These are phyloP conservation scores for Cymodocea nodosa DNA, from an alignment of 116 monocot genomes.

Conservation along the genomic window DNA sequence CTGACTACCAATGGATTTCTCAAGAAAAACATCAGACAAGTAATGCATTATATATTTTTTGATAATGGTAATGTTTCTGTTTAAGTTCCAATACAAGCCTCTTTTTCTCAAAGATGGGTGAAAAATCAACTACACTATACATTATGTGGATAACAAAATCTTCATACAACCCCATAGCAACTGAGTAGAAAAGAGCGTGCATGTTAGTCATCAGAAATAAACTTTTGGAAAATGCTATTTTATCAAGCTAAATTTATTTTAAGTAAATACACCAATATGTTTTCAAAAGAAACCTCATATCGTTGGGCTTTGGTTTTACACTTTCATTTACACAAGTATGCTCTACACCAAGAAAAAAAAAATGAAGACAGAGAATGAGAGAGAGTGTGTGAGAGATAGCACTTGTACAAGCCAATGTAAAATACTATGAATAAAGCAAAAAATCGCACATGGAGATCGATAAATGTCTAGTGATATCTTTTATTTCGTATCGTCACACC, in stretches of 20 bases:
- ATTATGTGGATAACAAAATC: too few species aligned
- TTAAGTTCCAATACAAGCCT: too few species aligned
- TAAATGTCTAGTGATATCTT: slow-evolving; percentile 28
- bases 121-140: too few species aligned
- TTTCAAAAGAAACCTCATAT: not conserved
- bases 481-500: slow-evolving; percentile 72
- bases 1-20: too few species aligned
- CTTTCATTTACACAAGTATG: slow-evolving; percentile 4
- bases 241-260: not conserved
- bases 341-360: slow-evolving; percentile 5
- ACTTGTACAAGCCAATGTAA: slow-evolving; percentile 3
- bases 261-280: not conserved
- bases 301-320: not conserved
- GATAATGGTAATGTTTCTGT: too few species aligned
- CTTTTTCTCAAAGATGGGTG: too few species aligned
- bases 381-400: not conserved
- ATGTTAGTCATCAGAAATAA: not conserved
- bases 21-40: too few species aligned
- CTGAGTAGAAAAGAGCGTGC: too few species aligned
- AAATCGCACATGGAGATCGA: slow-evolving; percentile 9
- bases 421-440: slow-evolving; percentile 8
- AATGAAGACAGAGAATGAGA: not conserved
- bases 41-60: too few species aligned
- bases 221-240: not conserved
- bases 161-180: too few species aligned